Base-by-base conservation (phyloP, 1,284 basidiomycete species). In the Microbotryum saponariae region DNA sequence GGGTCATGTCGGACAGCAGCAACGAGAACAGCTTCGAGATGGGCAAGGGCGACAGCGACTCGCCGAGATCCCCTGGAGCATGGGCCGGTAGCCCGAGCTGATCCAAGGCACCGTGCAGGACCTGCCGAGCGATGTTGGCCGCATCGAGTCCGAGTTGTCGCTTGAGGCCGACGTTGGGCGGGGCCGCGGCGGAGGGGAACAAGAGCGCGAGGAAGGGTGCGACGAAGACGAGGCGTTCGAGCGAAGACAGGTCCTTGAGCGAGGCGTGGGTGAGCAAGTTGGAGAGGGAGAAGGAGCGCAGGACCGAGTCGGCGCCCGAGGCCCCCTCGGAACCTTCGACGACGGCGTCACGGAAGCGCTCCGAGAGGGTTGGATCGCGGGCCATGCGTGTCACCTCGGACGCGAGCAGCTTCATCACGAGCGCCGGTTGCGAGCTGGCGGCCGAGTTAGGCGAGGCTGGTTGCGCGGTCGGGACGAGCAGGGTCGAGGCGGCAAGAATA, bases 311-410 rank as follows among this genome's bases (percentile, higher is more conserved):
- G 42, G 58, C 37, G 3, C 56, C 65, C 16, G 37, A 18, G 87
- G 54, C 85, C 85, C 62, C 67, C 16, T 56, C 62, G 72, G 89
- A 87, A 56, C 85, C 88, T 72, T 85, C 86, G 80, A 89, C 86
- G 62, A 91, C 82, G 56, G 86, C 88, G 76, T 91, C 88, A 65
- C 87, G 82, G 76, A 91, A 91, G 66, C 88, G 83, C 77, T 89
- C 87, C 62, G 89, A 86, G 51, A 90, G 82, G 74, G 85, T 85
- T 64, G 89, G 89, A 79, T 91, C 89, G 67, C 87, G 86, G 70
- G 87, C 85, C 55, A 91, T 83, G 59, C 88, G 83, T 72, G 89
- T 87, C 3, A 83, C 86, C 77, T 91, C 90, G 76, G 89, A 88
- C n/a, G 87, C 82, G 33, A 91, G 82, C 27, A 91, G 79, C 49